These are phyloP conservation scores for Stemphylium beticola DNA, from an alignment of 2,329 filamentous ascomycete species.

Conservation along the genomic window DNA sequence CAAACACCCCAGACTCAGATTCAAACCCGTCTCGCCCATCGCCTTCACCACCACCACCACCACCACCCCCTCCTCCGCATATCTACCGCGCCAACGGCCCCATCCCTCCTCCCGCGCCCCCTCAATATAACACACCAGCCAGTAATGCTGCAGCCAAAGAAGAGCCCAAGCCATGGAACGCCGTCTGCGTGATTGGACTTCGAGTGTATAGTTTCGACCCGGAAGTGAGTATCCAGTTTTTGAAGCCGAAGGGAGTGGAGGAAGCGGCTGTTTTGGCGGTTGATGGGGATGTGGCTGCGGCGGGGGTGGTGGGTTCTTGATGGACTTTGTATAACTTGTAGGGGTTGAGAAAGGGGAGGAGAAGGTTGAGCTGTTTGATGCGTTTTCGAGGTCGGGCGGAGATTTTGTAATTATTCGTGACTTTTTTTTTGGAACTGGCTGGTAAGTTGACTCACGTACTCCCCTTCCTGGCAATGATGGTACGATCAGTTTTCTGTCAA, in stretches of 20 bases:
- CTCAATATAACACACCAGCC: too few species aligned
- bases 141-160: conserved; percentile 10
- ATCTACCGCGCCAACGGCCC: not conserved
- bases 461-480: too few species aligned
- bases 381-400: too few species aligned
- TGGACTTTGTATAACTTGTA: not conserved
- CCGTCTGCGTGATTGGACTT: conserved; percentile 64
- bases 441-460: too few species aligned
- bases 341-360: too few species aligned
- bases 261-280: conserved; percentile 41
- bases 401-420: too few species aligned
- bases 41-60: not conserved
- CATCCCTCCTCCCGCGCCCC: not conserved
- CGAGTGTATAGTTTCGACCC: conserved; percentile 54
- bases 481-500: too few species aligned
- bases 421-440: too few species aligned
- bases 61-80: not conserved
- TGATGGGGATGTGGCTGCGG: conserved; percentile 34
- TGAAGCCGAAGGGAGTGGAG: conserved; percentile 38
- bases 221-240: conserved; percentile 40
- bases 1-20: not conserved
- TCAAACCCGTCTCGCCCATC: not conserved
- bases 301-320: conserved; percentile 18
- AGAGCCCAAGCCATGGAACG: conserved; percentile 60
- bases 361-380: too few species aligned